Base-by-base conservation (phyloP, 164 flowering plant species). In the Magnolia sinica region DNA sequence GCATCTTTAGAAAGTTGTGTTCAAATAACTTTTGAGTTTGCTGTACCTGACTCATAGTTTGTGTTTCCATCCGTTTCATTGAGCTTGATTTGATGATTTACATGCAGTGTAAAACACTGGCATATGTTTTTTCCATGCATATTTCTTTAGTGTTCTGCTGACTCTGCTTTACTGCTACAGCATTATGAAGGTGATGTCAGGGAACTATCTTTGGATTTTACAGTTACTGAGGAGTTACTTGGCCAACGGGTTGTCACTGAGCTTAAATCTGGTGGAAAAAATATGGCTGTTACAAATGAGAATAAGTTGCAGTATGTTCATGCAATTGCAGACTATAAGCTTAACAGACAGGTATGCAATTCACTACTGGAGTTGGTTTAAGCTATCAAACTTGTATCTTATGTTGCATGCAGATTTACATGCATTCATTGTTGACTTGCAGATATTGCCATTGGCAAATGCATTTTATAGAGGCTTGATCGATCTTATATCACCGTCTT, bases 281-380 rank as follows among this genome's bases (percentile, higher is more conserved):
- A 94, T 83, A 72, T 82, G 22, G 74, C 75, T 82, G 99, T 96
- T 76, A 94, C 98, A 69, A 91, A 94, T 85, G 98, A 94, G 78
- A 96, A 96, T 84, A 94, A 92, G 83, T 84, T 94, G 90, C 98
- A 94, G 79, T 96, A 96, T 81, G 79, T 96, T 75, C 95, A 96
- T 86, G 99, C 98, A 59, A 89, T 96, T 75, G 99, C 98, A 50
- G 98, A 96, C 79, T 94, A 91, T 84, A 96, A 96, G 87, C 97
- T 96, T 70, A 96, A 96, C 80, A 85, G 93, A 8, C 97, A 94
- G 96, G 99, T 93, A 9, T 67, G 59, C 50, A 19, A 49, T 78
- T 19, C 52, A 3, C 77, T 73, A 14, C 58, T 50, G 16, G 61
- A 19, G 68, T 50, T 70, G 45, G 45, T 70, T 49, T 45, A 31